A percentile compares a stretch with the other conserved stretches of the same genome.
Evolutionary conservation across 805 yeast genomes (phyloP).

Genomic region (Saccharomycopsis fodiens): DNA sequence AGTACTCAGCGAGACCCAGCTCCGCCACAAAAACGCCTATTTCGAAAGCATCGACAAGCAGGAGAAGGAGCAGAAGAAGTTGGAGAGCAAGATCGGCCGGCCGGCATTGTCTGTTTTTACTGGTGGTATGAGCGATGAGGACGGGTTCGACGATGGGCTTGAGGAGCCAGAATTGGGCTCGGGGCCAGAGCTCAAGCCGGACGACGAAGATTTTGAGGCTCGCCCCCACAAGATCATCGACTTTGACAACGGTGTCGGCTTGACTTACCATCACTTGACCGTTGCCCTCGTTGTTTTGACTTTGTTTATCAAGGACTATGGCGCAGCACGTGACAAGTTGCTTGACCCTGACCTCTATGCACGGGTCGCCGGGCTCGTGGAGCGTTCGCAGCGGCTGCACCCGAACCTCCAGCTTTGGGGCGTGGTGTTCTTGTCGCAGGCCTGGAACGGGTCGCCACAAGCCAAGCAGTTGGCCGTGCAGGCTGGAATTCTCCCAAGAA

Average conservation of each 20-base stretch:
- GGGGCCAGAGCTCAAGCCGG: constrained; percentile 1
- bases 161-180: constrained; percentile 1
- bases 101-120: constrained; percentile 16
- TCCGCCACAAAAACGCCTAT: constrained; percentile 17
- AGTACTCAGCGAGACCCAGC: constrained; percentile 13
- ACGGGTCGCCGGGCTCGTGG: constrained; percentile 14
- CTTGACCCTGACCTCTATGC: constrained; percentile 64
- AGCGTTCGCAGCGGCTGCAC: constrained; percentile 5
- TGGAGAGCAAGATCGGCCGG: constrained; percentile 18
- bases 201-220: constrained; percentile 16
- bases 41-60: constrained; percentile 21
- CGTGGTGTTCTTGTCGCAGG: constrained; percentile 64
- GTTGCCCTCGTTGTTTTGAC: constrained; percentile 90
- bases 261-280: constrained; percentile 55
- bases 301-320: constrained; percentile 73
- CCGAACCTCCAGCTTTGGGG: constrained; percentile 83
- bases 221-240: constrained; percentile 16
- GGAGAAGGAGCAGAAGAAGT: constrained; percentile 14
- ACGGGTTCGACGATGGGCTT: neutral
- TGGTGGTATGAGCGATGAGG: neutral
- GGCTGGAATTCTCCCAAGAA: constrained; percentile 50
- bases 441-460: constrained; percentile 66
- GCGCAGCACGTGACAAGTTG: constrained; percentile 73
- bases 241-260: constrained; percentile 9
- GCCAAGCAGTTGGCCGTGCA: constrained; percentile 66